phyloP scores from a whole-genome alignment of 169 alveolate species.

The Cryptosporidium sp. region DNA sequence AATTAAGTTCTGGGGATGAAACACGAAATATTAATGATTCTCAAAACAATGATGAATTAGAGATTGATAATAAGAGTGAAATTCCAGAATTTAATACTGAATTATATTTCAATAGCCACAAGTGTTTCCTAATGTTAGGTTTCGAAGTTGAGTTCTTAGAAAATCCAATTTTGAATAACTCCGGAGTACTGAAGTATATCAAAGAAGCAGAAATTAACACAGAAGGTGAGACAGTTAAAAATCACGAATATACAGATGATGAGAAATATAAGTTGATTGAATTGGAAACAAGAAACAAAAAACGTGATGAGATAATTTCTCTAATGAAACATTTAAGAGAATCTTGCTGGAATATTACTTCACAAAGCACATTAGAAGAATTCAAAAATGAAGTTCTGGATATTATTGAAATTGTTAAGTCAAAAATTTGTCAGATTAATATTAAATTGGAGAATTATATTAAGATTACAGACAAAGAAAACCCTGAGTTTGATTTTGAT shows the following conservation, averaged over 20 bases:
- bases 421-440: conserved; percentile 1
- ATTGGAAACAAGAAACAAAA: conserved; percentile 24
- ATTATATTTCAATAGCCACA: conserved; percentile 20
- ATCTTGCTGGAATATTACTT: conserved; percentile 6
- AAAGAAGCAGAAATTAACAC: conserved; percentile 17
- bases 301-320: conserved; percentile 1
- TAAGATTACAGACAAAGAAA: not conserved
- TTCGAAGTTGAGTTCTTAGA: conserved; percentile 38
- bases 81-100: not conserved
- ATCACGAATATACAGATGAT: not conserved
- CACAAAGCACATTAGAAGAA: not conserved
- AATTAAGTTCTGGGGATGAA: not conserved
- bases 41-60: not conserved
- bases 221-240: conserved; percentile 16
- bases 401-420: not conserved
- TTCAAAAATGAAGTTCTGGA: conserved; percentile 14
- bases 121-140: conserved; percentile 11
- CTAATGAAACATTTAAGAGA: conserved; percentile 4
- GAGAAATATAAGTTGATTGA: conserved; percentile 9
- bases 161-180: conserved; percentile 23
- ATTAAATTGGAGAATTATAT: not conserved
- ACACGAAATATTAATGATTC: not conserved
- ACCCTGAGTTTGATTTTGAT: not conserved
- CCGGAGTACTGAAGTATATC: conserved; percentile 29
- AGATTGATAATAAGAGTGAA: not conserved